phyloP scores from a whole-genome alignment of 2,329 filamentous ascomycete species.

The Shiraia sp. region DNA sequence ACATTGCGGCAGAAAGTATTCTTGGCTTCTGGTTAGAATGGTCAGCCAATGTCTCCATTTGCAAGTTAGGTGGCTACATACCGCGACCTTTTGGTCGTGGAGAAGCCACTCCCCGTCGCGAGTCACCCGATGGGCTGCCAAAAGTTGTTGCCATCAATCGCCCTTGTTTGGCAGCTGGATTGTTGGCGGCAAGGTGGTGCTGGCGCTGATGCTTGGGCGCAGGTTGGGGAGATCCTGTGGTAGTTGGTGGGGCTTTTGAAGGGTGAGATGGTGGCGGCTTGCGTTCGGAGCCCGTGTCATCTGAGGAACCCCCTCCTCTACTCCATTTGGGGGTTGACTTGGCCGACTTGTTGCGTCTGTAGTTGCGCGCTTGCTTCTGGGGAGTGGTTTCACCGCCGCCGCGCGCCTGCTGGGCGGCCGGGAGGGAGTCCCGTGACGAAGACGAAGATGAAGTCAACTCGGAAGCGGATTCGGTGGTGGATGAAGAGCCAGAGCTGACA shows the following conservation, averaged over 20 bases:
- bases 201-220: slow-evolving; percentile 21
- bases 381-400: slow-evolving; percentile 26
- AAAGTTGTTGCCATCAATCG: slow-evolving; percentile 45
- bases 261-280: slow-evolving; percentile 26
- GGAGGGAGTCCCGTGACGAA: slow-evolving; percentile 35
- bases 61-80: slow-evolving; percentile 30
- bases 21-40: slow-evolving; percentile 62
- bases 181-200: slow-evolving; percentile 18
- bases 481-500: slow-evolving; percentile 27
- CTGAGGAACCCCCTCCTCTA: slow-evolving; percentile 30
- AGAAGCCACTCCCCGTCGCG: slow-evolving; percentile 47
- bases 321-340: slow-evolving; percentile 34
- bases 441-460: slow-evolving; percentile 38
- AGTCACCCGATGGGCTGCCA: slow-evolving; percentile 44
- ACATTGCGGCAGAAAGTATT: slow-evolving; percentile 92
- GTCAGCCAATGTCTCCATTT: slow-evolving; percentile 23
- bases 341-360: slow-evolving; percentile 31
- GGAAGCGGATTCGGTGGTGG: slow-evolving; percentile 26
- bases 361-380: slow-evolving; percentile 32
- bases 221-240: slow-evolving; percentile 20
- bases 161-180: slow-evolving; percentile 18
- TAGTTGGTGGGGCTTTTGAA: slow-evolving; percentile 16
- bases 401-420: slow-evolving; percentile 18
- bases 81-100: slow-evolving; percentile 50
- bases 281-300: slow-evolving; percentile 32